phyloP scores from a whole-genome alignment of 768 basidiomycete species.

The Phlebiopsis gigantea region DNA sequence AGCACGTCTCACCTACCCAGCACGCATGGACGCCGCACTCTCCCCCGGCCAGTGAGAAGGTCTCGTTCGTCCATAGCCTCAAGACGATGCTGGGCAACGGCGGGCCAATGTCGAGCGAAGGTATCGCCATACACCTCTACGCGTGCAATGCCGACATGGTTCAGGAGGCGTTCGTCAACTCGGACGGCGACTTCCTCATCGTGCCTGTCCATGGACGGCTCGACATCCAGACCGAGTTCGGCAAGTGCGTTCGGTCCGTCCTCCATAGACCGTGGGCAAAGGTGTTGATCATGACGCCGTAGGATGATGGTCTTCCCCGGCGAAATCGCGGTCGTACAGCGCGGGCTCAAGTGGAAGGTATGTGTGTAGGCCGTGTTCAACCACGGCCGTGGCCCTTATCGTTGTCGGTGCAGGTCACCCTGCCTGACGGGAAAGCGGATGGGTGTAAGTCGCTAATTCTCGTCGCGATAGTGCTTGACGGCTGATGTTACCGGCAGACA shows the following conservation, averaged over 20 bases:
- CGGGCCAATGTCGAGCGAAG: conserved; percentile 57
- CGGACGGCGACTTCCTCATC: conserved; percentile 64
- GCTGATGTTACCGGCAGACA: conserved; percentile 33
- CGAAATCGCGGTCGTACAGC: conserved; percentile 59
- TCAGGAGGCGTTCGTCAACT: conserved; percentile 55
- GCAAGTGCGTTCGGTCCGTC: conserved; percentile 38
- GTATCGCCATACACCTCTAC: conserved; percentile 61
- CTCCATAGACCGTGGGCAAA: too few species aligned
- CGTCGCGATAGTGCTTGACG: neutral
- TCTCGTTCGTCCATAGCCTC: conserved; percentile 54
- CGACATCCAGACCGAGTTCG: conserved; percentile 67
- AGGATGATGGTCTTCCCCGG: conserved; percentile 62
- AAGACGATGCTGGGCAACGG: conserved; percentile 63
- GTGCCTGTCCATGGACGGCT: conserved; percentile 60
- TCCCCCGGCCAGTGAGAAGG: conserved; percentile 34
- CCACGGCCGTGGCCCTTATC: neutral
- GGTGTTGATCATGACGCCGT: neutral
- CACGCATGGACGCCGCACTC: conserved; percentile 63
- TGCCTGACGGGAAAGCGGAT: conserved; percentile 56
- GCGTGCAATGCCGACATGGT: conserved; percentile 56
- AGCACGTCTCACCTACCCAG: conserved; percentile 57
- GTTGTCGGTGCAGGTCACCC: conserved; percentile 29
- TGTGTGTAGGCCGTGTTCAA: neutral
- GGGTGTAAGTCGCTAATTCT: conserved; percentile 44
- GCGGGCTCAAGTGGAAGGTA: conserved; percentile 66